Conservation (phyloP, 805 yeast genomes). For the Lachancea sp. region DNA sequence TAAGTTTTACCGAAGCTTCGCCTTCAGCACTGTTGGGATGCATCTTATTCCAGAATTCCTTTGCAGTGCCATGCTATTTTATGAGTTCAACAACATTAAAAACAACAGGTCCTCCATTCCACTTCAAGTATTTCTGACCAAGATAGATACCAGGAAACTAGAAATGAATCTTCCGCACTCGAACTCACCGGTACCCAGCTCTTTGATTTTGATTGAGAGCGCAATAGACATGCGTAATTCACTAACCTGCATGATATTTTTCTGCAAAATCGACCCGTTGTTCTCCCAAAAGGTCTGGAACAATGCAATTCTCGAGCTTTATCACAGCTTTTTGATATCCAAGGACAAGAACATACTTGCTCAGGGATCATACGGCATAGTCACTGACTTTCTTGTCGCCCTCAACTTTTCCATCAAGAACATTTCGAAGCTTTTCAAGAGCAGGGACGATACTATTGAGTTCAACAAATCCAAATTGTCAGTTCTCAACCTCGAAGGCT, state of each 20-base stretch:
- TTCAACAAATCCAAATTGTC: conserved; percentile 21
- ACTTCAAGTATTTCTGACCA: conserved; percentile 26
- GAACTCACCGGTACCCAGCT: conserved; percentile 2
- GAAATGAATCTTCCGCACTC: conserved; percentile 19
- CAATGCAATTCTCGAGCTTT: conserved; percentile 16
- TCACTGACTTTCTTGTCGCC: conserved; percentile 29
- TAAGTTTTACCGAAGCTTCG: conserved; percentile 27
- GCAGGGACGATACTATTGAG: conserved; percentile 15
- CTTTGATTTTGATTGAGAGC: conserved; percentile 17
- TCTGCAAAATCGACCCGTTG: conserved; percentile 18
- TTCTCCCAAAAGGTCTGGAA: conserved; percentile 26
- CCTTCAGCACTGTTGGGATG: conserved; percentile 24
- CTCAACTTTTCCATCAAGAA: conserved; percentile 31
- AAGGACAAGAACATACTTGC: conserved; percentile 20
- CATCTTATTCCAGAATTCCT: conserved; percentile 28
- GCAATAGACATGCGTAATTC: conserved; percentile 24
- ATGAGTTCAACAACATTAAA: conserved; percentile 21
- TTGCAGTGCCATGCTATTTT: conserved; percentile 24
- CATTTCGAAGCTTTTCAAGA: conserved; percentile 18
- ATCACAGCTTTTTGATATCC: conserved; percentile 20
- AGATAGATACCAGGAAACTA: conserved; percentile 26
- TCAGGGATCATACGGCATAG: conserved; percentile 24
- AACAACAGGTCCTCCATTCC: conserved; percentile 12
- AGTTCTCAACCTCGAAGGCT: conserved; percentile 28
- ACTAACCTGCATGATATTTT: conserved; percentile 27